phyloP scores from a whole-genome alignment of 2,329 filamentous ascomycete genomes.

The Sphaceloma murrayae region DNA sequence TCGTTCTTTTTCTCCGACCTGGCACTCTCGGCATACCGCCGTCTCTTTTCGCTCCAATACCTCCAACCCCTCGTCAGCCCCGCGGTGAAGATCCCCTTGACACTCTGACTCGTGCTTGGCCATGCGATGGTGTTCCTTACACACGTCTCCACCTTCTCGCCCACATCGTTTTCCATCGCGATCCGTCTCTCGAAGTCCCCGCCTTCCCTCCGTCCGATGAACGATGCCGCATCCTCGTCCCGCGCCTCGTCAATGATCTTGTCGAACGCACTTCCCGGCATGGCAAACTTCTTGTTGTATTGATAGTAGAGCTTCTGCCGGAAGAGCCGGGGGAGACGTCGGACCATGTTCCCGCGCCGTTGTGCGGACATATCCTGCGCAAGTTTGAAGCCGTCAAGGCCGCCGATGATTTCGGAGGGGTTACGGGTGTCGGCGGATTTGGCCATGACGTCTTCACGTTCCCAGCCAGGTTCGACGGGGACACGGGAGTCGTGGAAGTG shows the following conservation, averaged over 20 bases:
- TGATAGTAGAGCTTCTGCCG: slow-evolving; percentile 85
- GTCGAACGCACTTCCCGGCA: slow-evolving; percentile 74
- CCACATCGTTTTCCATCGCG: slow-evolving; percentile 62
- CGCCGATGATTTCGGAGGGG: slow-evolving; percentile 37
- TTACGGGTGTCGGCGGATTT: slow-evolving; percentile 35
- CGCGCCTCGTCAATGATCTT: slow-evolving; percentile 69
- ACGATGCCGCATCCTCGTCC: slow-evolving; percentile 54
- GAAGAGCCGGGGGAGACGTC: slow-evolving; percentile 78
- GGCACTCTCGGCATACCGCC: slow-evolving; percentile 30
- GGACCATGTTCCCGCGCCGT: slow-evolving; percentile 91
- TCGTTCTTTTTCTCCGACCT: slow-evolving; percentile 17
- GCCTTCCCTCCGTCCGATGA: slow-evolving; percentile 62
- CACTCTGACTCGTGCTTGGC: slow-evolving; percentile 79
- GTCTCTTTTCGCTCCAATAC: slow-evolving; percentile 71
- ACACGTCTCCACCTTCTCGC: slow-evolving; percentile 59
- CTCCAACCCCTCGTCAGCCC: slow-evolving; percentile 60
- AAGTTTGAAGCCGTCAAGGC: slow-evolving; percentile 57
- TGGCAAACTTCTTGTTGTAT: slow-evolving; percentile 82
- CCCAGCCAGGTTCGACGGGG: slow-evolving; percentile 34
- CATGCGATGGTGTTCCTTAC: slow-evolving; percentile 84
- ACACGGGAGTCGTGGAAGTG: slow-evolving; percentile 59
- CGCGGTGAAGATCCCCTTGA: slow-evolving; percentile 75
- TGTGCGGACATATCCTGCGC: slow-evolving; percentile 87
- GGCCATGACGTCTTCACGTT: slow-evolving; percentile 27
- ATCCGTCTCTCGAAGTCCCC: slow-evolving; percentile 82